Percentiles rank a stretch among this genome's conserved stretches.
Evolutionary conservation across 257 asterid genomes (phyloP).

Genomic region (Fraxinus pennsylvanica): DNA sequence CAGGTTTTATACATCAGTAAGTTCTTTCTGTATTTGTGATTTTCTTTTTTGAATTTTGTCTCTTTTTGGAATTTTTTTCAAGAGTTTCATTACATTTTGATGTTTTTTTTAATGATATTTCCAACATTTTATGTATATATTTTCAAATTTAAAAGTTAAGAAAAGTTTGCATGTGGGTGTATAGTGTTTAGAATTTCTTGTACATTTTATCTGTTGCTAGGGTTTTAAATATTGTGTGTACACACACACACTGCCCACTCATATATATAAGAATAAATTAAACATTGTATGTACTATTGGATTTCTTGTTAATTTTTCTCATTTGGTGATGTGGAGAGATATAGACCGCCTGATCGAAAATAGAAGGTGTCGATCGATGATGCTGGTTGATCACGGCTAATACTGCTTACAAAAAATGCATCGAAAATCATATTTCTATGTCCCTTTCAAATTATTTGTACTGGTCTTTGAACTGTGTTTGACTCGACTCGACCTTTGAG

Average conservation of each 20-base stretch:
- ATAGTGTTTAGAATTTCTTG: not conserved
- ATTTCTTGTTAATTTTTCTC: too few relatives aligned
- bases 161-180: not conserved
- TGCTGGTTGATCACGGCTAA: too few relatives aligned
- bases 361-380: too few relatives aligned
- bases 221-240: constrained; percentile 5
- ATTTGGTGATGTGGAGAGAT: too few relatives aligned
- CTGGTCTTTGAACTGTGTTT: constrained; percentile 33
- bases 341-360: too few relatives aligned
- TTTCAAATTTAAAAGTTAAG: not conserved
- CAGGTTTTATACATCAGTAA: not conserved
- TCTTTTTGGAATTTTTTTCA: not conserved
- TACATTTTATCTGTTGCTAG: not conserved
- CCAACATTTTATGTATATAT: not conserved
- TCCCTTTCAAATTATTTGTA: too few relatives aligned
- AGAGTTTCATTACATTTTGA: not conserved
- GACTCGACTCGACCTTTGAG: constrained; percentile 39
- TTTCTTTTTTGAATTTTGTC: not conserved
- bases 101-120: not conserved
- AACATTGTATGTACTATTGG: not conserved
- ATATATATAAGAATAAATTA: too few relatives aligned
- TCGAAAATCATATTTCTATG: too few relatives aligned
- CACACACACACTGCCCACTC: too few relatives aligned
- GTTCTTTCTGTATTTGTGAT: not conserved
- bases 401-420: too few relatives aligned